Evolutionary conservation across 208 protist genomes (phyloP).

Genomic region (Naegleria fowleri): DNA sequence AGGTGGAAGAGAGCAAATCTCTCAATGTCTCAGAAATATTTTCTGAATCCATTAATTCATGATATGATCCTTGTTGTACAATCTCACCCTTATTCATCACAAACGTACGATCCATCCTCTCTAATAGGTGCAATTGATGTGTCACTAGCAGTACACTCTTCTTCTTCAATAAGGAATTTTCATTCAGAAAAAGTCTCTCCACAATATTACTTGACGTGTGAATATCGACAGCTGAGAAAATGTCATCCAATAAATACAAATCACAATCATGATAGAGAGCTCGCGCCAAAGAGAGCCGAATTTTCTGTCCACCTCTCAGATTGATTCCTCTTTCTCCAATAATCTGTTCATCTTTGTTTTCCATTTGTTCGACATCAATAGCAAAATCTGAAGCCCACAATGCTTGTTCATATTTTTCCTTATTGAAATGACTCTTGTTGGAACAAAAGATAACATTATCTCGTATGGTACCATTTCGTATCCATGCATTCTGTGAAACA

Average conservation of each 20-base stretch:
- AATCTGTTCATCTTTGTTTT: not conserved
- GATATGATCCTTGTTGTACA: conserved; percentile 32
- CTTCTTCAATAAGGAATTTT: not conserved
- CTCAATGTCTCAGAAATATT: not conserved
- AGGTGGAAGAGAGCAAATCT: not conserved
- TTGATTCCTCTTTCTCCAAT: conserved; percentile 59
- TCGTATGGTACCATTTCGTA: conserved; percentile 60
- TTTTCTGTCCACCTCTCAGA: conserved; percentile 57
- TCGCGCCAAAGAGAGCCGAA: conserved; percentile 53
- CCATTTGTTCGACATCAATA: conserved; percentile 69
- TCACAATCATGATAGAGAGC: conserved; percentile 43
- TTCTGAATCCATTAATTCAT: not conserved
- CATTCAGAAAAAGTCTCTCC: not conserved
- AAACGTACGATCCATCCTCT: conserved; percentile 66
- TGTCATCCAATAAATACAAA: conserved; percentile 77
- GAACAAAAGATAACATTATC: conserved; percentile 79
- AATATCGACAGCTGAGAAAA: conserved; percentile 82
- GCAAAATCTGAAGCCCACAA: conserved; percentile 66
- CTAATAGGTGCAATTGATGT: conserved; percentile 81
- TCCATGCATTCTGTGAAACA: conserved; percentile 66
- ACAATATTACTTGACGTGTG: conserved; percentile 66
- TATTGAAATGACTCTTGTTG: conserved; percentile 43
- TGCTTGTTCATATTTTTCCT: conserved; percentile 46
- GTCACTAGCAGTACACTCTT: conserved; percentile 85
- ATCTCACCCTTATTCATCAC: conserved; percentile 64